Evolutionary conservation across 495 filamentous ascomycete genomes (phyloP).

Genomic region (Neurospora hispaniola): DNA sequence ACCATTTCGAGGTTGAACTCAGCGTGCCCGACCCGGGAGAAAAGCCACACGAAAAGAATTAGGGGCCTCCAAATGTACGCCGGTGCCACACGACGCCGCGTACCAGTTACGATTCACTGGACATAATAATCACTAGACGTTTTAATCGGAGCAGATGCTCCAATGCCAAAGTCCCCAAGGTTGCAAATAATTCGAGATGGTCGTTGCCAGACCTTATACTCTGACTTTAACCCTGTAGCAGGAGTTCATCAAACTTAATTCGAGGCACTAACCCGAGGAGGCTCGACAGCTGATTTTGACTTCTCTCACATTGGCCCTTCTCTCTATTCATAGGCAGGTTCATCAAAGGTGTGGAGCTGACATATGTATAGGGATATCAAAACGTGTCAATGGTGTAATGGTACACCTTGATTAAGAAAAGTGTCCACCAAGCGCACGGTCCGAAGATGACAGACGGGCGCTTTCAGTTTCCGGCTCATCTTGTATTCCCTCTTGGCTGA

Average conservation of each 20-base stretch:
- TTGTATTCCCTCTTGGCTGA: background rate
- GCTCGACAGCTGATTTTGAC: background rate
- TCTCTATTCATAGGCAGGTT: background rate
- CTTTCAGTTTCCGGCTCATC: background rate
- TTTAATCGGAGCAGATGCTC: background rate
- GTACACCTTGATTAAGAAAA: background rate
- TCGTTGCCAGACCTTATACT: background rate
- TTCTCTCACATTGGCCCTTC: background rate
- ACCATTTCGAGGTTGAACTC: background rate
- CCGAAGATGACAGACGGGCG: background rate
- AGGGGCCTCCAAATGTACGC: background rate
- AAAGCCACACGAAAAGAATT: background rate
- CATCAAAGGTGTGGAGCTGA: background rate
- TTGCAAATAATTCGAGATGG: background rate
- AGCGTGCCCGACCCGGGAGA: background rate
- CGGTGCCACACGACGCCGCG: background rate
- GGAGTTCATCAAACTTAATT: background rate
- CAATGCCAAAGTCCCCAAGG: background rate
- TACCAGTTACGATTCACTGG: background rate
- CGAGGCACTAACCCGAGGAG: background rate
- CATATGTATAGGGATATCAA: background rate
- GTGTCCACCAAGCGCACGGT: background rate
- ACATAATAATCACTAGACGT: background rate
- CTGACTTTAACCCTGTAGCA: background rate
- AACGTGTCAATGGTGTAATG: background rate